Conservation (phyloP, 805 yeast species). For the Zygotorulaspora sp. region DNA sequence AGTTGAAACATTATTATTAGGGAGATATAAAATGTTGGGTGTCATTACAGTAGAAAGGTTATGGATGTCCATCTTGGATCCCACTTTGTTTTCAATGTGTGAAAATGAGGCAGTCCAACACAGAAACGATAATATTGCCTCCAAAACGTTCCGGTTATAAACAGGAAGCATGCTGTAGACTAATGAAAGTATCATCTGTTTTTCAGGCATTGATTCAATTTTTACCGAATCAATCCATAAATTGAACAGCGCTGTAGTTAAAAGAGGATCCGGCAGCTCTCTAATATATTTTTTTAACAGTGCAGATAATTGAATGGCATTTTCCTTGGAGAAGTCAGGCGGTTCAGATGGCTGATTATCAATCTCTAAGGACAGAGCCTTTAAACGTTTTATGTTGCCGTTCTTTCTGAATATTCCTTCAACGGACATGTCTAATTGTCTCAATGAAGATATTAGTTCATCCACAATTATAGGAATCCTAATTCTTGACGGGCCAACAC, state of each 20-base stretch:
- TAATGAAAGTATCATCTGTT: conserved; percentile 50
- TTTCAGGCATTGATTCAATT: conserved; percentile 44
- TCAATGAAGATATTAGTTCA: conserved; percentile 75
- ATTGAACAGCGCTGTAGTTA: conserved; percentile 70
- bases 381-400: conserved; percentile 83
- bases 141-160: conserved; percentile 76
- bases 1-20: conserved; percentile 21
- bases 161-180: conserved; percentile 77
- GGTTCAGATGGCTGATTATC: conserved; percentile 67
- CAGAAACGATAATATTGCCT: conserved; percentile 78
- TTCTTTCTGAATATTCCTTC: conserved; percentile 96
- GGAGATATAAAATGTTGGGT: conserved; percentile 73
- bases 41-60: conserved; percentile 93
- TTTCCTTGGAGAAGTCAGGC: conserved; percentile 69
- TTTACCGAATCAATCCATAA: conserved; percentile 73
- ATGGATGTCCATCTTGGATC: conserved; percentile 94
- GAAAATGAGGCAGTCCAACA: conserved; percentile 96
- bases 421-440: conserved; percentile 88
- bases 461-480: conserved; percentile 83
- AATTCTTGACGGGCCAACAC: conserved; percentile 75
- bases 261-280: conserved; percentile 86
- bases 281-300: conserved; percentile 84
- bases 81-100: conserved; percentile 81
- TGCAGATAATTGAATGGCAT: conserved; percentile 90
- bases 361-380: conserved; percentile 66